A percentile compares a stretch with the other conserved stretches of the same genome.
These are phyloP conservation scores for Erigeron canadensis DNA, from an alignment of 129 eudicot genomes.

Conservation along the genomic window DNA sequence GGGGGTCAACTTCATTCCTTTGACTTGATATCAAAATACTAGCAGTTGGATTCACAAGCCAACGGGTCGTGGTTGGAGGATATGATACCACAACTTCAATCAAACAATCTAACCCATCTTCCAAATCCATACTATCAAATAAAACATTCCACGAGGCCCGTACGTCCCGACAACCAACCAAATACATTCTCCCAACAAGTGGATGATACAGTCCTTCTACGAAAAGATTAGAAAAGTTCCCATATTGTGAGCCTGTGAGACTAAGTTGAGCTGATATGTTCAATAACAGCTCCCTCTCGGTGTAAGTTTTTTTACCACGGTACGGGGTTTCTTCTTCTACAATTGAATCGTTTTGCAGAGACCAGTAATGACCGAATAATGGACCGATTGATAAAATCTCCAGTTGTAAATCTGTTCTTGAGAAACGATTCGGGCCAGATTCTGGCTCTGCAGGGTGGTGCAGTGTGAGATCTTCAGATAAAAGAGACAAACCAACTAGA, in stretches of 20 bases:
- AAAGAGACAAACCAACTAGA: slow-evolving; percentile 53
- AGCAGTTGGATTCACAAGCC: slow-evolving; percentile 89
- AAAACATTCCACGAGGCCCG: slow-evolving; percentile 71
- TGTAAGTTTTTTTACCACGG: slow-evolving; percentile 42
- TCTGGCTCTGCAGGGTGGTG: slow-evolving; percentile 65
- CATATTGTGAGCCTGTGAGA: slow-evolving; percentile 39
- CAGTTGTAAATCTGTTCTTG: slow-evolving; percentile 54
- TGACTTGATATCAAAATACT: slow-evolving; percentile 63
- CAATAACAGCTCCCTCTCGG: slow-evolving; percentile 67
- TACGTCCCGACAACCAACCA: slow-evolving; percentile 86
- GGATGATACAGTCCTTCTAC: slow-evolving; percentile 83
- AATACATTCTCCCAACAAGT: slow-evolving; percentile 72
- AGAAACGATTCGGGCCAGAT: slow-evolving; percentile 35
- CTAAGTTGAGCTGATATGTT: slow-evolving; percentile 80
- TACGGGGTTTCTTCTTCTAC: slow-evolving; percentile 43
- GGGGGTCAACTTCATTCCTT: slow-evolving; percentile 74
- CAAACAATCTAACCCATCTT: slow-evolving; percentile 80
- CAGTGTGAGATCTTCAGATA: slow-evolving; percentile 89
- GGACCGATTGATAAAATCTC: slow-evolving; percentile 84
- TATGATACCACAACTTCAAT: slow-evolving; percentile 70
- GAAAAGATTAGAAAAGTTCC: slow-evolving; percentile 56
- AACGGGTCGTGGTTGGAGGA: slow-evolving; percentile 79
- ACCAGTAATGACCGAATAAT: slow-evolving; percentile 67
- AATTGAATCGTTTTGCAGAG: slow-evolving; percentile 37
- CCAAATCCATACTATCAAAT: slow-evolving; percentile 73